A percentile compares a stretch with the other conserved stretches of the same genome.
These are phyloP conservation scores for Aspergillus caelatus DNA, from an alignment of 2,329 filamentous ascomycete species.

Conservation along the genomic window DNA sequence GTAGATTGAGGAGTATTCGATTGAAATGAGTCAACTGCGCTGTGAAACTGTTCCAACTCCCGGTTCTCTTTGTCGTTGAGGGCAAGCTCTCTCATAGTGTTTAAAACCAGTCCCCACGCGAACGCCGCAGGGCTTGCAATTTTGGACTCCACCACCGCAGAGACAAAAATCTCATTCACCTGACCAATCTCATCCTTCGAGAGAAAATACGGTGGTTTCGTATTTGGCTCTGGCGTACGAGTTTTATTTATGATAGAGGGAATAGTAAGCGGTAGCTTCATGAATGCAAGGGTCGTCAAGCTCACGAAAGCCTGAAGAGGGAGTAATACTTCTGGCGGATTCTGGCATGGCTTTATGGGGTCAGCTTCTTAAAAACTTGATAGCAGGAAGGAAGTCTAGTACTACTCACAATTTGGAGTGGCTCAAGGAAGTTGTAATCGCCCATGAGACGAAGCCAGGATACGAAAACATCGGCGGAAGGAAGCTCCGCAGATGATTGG, in stretches of 20 bases:
- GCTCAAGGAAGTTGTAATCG: constrained; percentile 69
- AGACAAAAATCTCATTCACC: constrained; percentile 71
- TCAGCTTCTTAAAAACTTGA: constrained; percentile 18
- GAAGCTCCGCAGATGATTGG: constrained; percentile 60
- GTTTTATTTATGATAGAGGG: constrained; percentile 50
- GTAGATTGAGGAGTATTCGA: constrained; percentile 38
- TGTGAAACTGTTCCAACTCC: constrained; percentile 46
- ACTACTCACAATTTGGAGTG: constrained; percentile 58
- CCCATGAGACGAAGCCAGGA: constrained; percentile 77
- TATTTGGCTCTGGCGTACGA: constrained; percentile 27
- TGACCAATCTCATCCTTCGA: constrained; percentile 70
- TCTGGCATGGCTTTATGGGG: constrained; percentile 39
- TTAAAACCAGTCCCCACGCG: constrained; percentile 77
- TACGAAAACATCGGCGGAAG: constrained; percentile 61
- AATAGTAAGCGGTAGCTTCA: constrained; percentile 68
- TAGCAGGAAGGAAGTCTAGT: constrained; percentile 9
- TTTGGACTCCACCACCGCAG: constrained; percentile 58
- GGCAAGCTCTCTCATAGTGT: constrained; percentile 68
- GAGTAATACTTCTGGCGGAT: constrained; percentile 44
- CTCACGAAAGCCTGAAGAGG: constrained; percentile 71
- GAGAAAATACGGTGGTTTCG: constrained; percentile 64
- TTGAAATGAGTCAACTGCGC: constrained; percentile 44
- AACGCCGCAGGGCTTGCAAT: constrained; percentile 75
- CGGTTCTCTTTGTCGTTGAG: constrained; percentile 61
- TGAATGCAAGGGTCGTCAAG: constrained; percentile 70